Conservation (phyloP, 2,329 filamentous ascomycete species). For the Teratosphaeria zuluensis region DNA sequence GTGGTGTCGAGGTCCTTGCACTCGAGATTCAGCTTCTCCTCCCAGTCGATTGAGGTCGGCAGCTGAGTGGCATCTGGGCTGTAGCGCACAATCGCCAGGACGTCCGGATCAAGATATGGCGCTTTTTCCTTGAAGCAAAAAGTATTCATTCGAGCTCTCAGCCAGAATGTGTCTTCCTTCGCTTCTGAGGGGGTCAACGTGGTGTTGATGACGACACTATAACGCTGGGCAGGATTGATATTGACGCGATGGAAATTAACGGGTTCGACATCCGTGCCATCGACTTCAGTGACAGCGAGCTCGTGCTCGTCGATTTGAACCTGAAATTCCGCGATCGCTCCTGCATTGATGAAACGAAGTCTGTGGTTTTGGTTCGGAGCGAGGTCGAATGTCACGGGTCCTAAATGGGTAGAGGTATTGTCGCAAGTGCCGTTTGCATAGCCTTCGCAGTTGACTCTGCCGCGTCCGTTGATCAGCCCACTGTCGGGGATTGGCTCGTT, state of each 20-base stretch:
- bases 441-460: constrained; percentile 28
- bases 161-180: constrained; percentile 27
- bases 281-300: constrained; percentile 54
- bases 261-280: constrained; percentile 54
- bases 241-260: constrained; percentile 47
- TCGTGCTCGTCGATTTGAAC: constrained; percentile 56
- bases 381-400: constrained; percentile 25
- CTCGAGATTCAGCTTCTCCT: constrained; percentile 37
- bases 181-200: constrained; percentile 24
- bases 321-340: constrained; percentile 57
- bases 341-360: constrained; percentile 54
- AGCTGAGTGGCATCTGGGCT: background rate
- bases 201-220: constrained; percentile 53
- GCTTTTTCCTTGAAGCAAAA: constrained; percentile 49
- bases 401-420: constrained; percentile 18
- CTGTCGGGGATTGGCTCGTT: constrained; percentile 48
- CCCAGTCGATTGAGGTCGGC: constrained; percentile 42
- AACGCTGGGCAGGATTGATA: constrained; percentile 59
- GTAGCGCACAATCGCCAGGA: constrained; percentile 43
- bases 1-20: constrained; percentile 45
- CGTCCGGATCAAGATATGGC: constrained; percentile 37
- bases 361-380: constrained; percentile 43
- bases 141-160: constrained; percentile 51
- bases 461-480: constrained; percentile 34
- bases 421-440: constrained; percentile 30